Base-by-base conservation (phyloP, 2,329 filamentous ascomycete species). In the Colletotrichum kahawae region DNA sequence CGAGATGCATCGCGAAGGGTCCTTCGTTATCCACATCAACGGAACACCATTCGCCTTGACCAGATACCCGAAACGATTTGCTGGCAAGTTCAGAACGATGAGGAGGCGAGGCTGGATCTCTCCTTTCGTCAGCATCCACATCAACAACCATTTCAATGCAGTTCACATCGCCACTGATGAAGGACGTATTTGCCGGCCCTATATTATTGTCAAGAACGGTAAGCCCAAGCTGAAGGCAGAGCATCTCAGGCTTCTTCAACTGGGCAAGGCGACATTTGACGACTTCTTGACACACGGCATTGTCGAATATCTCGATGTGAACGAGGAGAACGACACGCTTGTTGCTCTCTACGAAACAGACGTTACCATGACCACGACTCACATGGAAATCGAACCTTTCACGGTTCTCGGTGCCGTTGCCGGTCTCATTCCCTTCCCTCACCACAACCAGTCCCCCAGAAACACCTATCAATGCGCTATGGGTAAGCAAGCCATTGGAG, bases 401-500 rank as follows among this genome's bases (percentile, higher is more conserved):
- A 99, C 97, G 2, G 93, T 99, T 65, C 90, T 99, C 16, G 97
- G 97, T 31, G 97, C 97, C 62, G 97, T 99, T 31, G 97, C 97
- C 51, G 97, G 97, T 57, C 89, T 99, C 48, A 99, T 99, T 82
- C 97, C 97, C 6, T 99, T 98, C 82, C 97, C 97, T 10, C 97
- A 99, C 83, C 97, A 99, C 88, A 99, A 99, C 85, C 97, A 99
- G 84, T 99, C 97, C 18, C 97, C 97, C 12, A 91, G 97, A 89
- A 99, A 99, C 83, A 99, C 97, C 1, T 99, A 99, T 82, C 96
- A 98, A 89, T 98, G 96, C 86, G 97, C 97, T 86, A 99, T 99
- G 97, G 97, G 97, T 91, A 99, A 99, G 87, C 97, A 99, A 94
- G 97, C 97, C 51, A 98, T 99, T 83, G 97, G 97, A 38, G 96